A percentile compares a stretch with the other conserved stretches of the same genome.
These are phyloP conservation scores for Phytophthora sansomeana DNA, from an alignment of 352 stramenopile species.

Conservation along the genomic window DNA sequence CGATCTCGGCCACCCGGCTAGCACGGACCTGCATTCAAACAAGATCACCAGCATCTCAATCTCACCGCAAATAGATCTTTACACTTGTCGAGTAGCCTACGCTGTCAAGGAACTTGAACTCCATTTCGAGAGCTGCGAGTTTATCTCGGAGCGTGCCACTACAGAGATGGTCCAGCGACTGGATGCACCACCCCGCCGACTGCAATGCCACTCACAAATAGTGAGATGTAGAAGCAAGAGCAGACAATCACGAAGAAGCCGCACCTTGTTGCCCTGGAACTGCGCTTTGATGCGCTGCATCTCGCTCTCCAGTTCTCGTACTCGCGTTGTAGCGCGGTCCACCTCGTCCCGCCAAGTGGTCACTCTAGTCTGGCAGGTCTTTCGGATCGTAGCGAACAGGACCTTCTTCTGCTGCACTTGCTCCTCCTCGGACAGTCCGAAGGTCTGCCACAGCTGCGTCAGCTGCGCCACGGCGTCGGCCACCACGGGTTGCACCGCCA, in stretches of 20 bases:
- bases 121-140: constrained; percentile 46
- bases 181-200: constrained; percentile 27
- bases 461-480: constrained; percentile 28
- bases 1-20: constrained; percentile 28
- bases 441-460: constrained; percentile 39
- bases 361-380: constrained; percentile 28
- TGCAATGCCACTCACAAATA: constrained; percentile 5
- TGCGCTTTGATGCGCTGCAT: constrained; percentile 44
- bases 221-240: too few relatives aligned
- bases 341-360: constrained; percentile 26
- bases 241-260: not conserved
- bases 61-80: not conserved
- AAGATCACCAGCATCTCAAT: not conserved
- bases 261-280: constrained; percentile 42
- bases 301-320: constrained; percentile 39
- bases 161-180: constrained; percentile 21
- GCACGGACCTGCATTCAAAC: constrained; percentile 25
- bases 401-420: constrained; percentile 39
- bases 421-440: constrained; percentile 42
- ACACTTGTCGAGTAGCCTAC: constrained; percentile 12
- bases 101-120: constrained; percentile 50
- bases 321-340: constrained; percentile 3
- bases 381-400: constrained; percentile 29
- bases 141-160: constrained; percentile 37
- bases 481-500: constrained; percentile 8